Conservation (phyloP, 257 asterid genomes). For the Salvia hispanica region DNA sequence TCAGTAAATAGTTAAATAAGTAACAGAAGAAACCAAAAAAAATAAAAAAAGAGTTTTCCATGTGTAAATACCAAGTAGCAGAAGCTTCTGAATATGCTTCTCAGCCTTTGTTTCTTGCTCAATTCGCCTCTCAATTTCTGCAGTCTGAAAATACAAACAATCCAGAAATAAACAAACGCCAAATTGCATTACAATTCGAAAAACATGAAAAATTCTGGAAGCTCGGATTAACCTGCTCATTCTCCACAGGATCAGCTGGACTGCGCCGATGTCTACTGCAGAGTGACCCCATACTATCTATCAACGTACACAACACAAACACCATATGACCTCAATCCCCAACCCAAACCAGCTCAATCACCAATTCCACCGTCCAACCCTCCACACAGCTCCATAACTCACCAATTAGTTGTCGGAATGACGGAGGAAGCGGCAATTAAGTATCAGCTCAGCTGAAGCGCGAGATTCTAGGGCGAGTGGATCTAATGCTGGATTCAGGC, state of each 20-base stretch:
- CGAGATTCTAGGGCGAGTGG: slow-evolving; percentile 14
- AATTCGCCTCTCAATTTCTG: slow-evolving; percentile 91
- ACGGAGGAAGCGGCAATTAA: not conserved
- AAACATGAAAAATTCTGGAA: not conserved
- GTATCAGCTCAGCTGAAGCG: slow-evolving; percentile 18
- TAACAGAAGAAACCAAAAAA: slow-evolving; percentile 6
- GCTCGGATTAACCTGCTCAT: slow-evolving; percentile 60
- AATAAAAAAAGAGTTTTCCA: too few relatives aligned
- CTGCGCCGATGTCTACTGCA: slow-evolving; percentile 82
- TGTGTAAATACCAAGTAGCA: slow-evolving; percentile 67
- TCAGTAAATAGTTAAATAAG: slow-evolving; percentile 16
- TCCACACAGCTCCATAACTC: slow-evolving; percentile 30
- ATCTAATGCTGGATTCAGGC: slow-evolving; percentile 21
- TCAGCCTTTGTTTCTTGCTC: slow-evolving; percentile 98
- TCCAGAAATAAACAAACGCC: not conserved
- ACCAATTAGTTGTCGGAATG: not conserved
- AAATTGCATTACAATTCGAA: not conserved
- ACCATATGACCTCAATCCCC: slow-evolving; percentile 40
- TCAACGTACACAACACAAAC: slow-evolving; percentile 49
- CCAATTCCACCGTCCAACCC: slow-evolving; percentile 29
- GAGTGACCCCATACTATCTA: slow-evolving; percentile 77
- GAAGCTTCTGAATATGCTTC: slow-evolving; percentile 94
- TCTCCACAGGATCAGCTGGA: slow-evolving; percentile 82
- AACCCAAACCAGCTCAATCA: slow-evolving; percentile 41
- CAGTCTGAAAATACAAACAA: slow-evolving; percentile 58